A percentile compares a stretch with the other conserved stretches of the same genome.
These are phyloP conservation scores for Tolypocladium amazonense DNA, from an alignment of 2,329 filamentous ascomycete genomes.

Conservation along the genomic window DNA sequence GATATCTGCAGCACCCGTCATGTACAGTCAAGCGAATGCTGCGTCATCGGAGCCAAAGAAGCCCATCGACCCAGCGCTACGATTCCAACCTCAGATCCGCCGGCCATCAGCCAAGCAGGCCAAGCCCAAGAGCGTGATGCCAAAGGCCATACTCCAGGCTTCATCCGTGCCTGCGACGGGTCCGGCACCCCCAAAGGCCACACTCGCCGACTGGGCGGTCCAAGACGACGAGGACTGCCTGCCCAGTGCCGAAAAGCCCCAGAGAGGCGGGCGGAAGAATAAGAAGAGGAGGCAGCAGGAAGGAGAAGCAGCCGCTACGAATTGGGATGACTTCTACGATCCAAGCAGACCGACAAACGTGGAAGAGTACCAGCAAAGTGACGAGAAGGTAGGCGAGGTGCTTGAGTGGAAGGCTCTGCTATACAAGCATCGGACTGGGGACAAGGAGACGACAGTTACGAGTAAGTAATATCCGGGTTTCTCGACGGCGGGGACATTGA, in stretches of 20 bases:
- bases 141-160: conserved; percentile 28
- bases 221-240: conserved; percentile 73
- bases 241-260: conserved; percentile 55
- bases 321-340: conserved; percentile 92
- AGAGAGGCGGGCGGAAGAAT: conserved; percentile 69
- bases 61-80: conserved; percentile 49
- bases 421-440: conserved; percentile 53
- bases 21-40: conserved; percentile 50
- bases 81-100: conserved; percentile 72
- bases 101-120: conserved; percentile 53
- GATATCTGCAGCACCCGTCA: conserved; percentile 67
- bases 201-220: conserved; percentile 70
- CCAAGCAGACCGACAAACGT: conserved; percentile 72
- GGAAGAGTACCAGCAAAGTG: conserved; percentile 73
- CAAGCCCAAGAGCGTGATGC: conserved; percentile 51
- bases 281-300: conserved; percentile 62
- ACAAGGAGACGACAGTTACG: conserved; percentile 15
- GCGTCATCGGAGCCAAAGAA: conserved; percentile 46
- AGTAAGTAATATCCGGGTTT: conserved; percentile 18
- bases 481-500: background rate
- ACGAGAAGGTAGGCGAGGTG: conserved; percentile 71
- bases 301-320: conserved; percentile 55
- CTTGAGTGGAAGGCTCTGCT: conserved; percentile 77
- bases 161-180: conserved; percentile 18
- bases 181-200: conserved; percentile 44